Evolutionary conservation across 2,329 filamentous ascomycete genomes (phyloP).

Genomic region (Chaetomium olivaceum): DNA sequence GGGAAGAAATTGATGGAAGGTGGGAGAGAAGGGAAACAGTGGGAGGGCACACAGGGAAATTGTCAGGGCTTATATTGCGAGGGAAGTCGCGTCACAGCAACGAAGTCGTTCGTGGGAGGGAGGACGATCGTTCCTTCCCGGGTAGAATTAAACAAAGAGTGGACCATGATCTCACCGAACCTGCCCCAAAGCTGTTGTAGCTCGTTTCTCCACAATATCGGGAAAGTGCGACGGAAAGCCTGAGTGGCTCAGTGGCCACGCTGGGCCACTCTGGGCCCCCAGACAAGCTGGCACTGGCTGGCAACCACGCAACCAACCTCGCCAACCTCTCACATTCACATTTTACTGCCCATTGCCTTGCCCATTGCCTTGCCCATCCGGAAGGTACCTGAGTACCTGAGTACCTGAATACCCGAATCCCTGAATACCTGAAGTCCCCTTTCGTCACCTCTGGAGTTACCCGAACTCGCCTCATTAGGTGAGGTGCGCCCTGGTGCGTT

Average conservation of each 20-base stretch:
- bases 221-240: neutral
- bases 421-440: no score
- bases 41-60: slow-evolving; percentile 7
- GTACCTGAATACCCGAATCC: no score
- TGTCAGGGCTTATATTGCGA: slow-evolving; percentile 25
- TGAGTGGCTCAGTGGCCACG: neutral
- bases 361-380: no score
- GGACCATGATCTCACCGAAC: slow-evolving; percentile 15
- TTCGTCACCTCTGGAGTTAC: neutral
- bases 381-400: neutral
- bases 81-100: slow-evolving; percentile 20
- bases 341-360: no score
- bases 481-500: neutral
- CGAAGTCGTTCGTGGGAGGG: slow-evolving; percentile 19
- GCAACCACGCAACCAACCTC: neutral
- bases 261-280: neutral
- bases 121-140: slow-evolving; percentile 19
- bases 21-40: slow-evolving; percentile 1
- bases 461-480: neutral
- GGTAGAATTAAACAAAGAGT: slow-evolving; percentile 5
- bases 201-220: slow-evolving; percentile 13
- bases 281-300: neutral
- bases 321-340: neutral
- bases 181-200: slow-evolving; percentile 3
- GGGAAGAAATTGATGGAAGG: slow-evolving; percentile 14